Evolutionary conservation across 345 rosid genomes (phyloP).

Genomic region (Boechera retrofracta): DNA sequence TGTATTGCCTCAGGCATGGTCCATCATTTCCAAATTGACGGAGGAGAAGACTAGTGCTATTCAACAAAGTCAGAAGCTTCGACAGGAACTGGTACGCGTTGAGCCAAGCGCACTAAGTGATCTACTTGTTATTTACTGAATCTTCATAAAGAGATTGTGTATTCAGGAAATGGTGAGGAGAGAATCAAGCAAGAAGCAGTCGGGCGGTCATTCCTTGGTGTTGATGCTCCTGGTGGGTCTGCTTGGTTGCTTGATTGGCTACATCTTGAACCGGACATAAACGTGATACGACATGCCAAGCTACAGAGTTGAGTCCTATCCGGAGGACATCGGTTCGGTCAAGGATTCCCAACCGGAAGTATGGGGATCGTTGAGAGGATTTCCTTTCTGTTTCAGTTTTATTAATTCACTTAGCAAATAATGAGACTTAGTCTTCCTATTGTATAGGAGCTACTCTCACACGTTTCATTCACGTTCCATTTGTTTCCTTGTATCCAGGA

Average conservation of each 20-base stretch:
- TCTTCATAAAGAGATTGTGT: slow-evolving; percentile 1
- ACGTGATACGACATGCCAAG: too few relatives aligned
- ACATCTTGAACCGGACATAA: slow-evolving; percentile 52
- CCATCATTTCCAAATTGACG: slow-evolving; percentile 71
- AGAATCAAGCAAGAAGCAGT: slow-evolving; percentile 52
- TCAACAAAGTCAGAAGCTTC: slow-evolving; percentile 64
- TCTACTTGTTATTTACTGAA: not conserved
- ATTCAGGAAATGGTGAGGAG: slow-evolving; percentile 68
- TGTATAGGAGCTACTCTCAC: too few relatives aligned
- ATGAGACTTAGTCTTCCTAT: too few relatives aligned
- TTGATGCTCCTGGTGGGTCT: slow-evolving; percentile 62
- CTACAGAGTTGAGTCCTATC: too few relatives aligned
- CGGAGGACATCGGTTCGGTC: too few relatives aligned
- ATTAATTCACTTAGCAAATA: too few relatives aligned
- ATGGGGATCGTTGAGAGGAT: too few relatives aligned
- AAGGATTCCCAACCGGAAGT: too few relatives aligned
- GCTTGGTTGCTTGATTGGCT: slow-evolving; percentile 65
- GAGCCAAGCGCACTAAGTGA: not conserved
- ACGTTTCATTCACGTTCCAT: too few relatives aligned
- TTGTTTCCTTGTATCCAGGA: too few relatives aligned
- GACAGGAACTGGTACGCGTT: slow-evolving; percentile 70
- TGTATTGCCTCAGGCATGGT: slow-evolving; percentile 61
- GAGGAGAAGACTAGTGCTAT: slow-evolving; percentile 75
- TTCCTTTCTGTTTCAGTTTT: too few relatives aligned
- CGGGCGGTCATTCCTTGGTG: slow-evolving; percentile 55